These are phyloP conservation scores for Microcyclospora tardicrescens DNA, from an alignment of 2,329 filamentous ascomycete species.

Conservation along the genomic window DNA sequence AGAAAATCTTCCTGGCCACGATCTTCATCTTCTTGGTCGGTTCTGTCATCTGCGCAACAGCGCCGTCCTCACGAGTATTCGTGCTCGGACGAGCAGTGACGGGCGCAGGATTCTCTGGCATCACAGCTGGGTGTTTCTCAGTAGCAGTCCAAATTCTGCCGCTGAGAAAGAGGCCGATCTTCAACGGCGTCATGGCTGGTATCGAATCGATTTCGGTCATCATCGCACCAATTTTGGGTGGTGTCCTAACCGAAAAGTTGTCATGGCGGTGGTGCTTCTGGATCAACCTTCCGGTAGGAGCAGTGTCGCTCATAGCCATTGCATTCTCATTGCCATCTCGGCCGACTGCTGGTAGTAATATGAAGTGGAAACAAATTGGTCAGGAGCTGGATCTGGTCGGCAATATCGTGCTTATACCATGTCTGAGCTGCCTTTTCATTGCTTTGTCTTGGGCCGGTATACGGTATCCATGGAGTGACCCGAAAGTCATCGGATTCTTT, in stretches of 20 bases:
- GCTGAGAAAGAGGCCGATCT: conserved; percentile 17
- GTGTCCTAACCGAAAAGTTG: conserved; percentile 21
- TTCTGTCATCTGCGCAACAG: conserved; percentile 19
- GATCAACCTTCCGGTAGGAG: conserved; percentile 24
- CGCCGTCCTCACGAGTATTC: conserved; percentile 15
- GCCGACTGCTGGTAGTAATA: conserved; percentile 11
- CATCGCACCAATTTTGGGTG: conserved; percentile 23
- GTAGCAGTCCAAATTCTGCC: conserved; percentile 13
- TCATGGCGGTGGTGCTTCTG: conserved; percentile 28
- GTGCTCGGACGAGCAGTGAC: conserved; percentile 22
- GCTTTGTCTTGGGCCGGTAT: conserved; percentile 26
- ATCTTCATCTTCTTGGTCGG: conserved; percentile 15
- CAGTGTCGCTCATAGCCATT: conserved; percentile 6
- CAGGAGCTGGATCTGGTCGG: conserved; percentile 22
- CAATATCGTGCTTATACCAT: conserved; percentile 22
- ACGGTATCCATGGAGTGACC: conserved; percentile 23
- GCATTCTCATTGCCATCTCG: conserved; percentile 9
- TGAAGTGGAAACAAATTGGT: conserved; percentile 14
- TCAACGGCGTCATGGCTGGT: conserved; percentile 13
- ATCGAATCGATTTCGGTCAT: conserved; percentile 18
- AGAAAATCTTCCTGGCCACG: conserved; percentile 14
- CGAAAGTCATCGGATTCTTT: conserved; percentile 23
- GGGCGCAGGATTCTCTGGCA: conserved; percentile 16
- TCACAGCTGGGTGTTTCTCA: conserved; percentile 9
- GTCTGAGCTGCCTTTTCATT: conserved; percentile 16